Base-by-base conservation (phyloP, 129 eudicot species). In the Helianthus tuberosus region DNA sequence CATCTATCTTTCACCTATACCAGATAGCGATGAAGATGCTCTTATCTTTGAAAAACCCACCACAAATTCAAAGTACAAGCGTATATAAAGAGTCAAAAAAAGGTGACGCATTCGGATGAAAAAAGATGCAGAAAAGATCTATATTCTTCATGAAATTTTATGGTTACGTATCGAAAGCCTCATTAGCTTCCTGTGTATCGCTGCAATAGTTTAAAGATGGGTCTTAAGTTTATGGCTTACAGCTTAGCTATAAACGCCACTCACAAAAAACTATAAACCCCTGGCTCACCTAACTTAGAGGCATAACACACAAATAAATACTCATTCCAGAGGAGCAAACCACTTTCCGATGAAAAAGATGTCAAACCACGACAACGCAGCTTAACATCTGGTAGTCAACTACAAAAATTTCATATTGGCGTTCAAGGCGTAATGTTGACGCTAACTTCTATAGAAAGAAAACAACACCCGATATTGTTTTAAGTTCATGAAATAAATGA, bases 381-480 rank as follows among this genome's bases (percentile, higher is more conserved):
- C 46, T 32, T 61, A 61, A 32, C 20, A 61, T 32, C 66, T 5
- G 46, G 66, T 35, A 61, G 46, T 61, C 66, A 29, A 12, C 66
- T 61, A 61, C 65, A 61, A 61, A 61, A 61, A 12, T 61, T 35
- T 61, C 66, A 61, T 61, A 0, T 0, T 13, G 23, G 23, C 8
- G 46, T 59, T 58, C 39, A 69, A 50, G 11, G 32, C 64, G 68
- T 47, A 49, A 69, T 60, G 61, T 69, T 27, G 73, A 48, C 46
- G 32, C 39, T 68, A 48, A 35, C 9, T 43, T 47, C 75, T 35
- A 47, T 54, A 66, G 10, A 11, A 68, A 13, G 65, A 77, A 70
- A 78, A 39, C 51, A 76, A 58, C 65, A 78, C 20, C 38, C 5
- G 8, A 49, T 8, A 59, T n/a, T 20, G 48, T 61, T 69, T 78